Conservation (phyloP, 768 basidiomycete genomes). For the Chiua virens region DNA sequence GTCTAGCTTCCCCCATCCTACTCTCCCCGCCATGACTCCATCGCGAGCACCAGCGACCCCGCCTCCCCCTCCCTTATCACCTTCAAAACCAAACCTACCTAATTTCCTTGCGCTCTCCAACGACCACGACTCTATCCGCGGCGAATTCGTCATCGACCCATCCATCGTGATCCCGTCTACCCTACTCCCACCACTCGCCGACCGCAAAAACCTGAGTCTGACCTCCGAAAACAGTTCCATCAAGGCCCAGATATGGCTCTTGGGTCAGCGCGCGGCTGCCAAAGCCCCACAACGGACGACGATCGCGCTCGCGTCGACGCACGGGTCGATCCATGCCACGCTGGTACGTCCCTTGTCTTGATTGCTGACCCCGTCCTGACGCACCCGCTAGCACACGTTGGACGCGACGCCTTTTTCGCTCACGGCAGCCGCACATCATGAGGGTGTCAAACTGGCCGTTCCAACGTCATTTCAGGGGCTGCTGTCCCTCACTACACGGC, state of each 20-base stretch:
- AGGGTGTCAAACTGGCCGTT: slow-evolving; percentile 12
- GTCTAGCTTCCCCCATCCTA: slow-evolving; percentile 28
- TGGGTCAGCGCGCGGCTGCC: slow-evolving; percentile 14
- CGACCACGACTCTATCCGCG: slow-evolving; percentile 7
- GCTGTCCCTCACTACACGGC: slow-evolving; percentile 14
- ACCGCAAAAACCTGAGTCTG: slow-evolving; percentile 41
- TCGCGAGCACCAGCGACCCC: not conserved
- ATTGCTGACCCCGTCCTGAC: not conserved
- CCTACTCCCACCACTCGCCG: slow-evolving; percentile 39
- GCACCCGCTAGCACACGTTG: slow-evolving; percentile 12
- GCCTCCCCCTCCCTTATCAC: not conserved
- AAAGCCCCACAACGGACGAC: slow-evolving; percentile 13
- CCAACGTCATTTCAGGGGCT: slow-evolving; percentile 25
- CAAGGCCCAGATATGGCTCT: slow-evolving; percentile 40
- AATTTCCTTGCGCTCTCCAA: slow-evolving; percentile 21
- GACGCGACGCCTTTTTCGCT: slow-evolving; percentile 18
- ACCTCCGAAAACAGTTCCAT: slow-evolving; percentile 36
- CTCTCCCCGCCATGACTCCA: not conserved
- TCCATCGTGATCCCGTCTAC: slow-evolving; percentile 37
- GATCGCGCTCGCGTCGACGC: slow-evolving; percentile 16
- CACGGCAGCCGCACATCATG: slow-evolving; percentile 7
- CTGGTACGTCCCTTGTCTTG: slow-evolving; percentile 16
- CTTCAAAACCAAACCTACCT: slow-evolving; percentile 29
- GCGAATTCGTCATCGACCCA: slow-evolving; percentile 46
- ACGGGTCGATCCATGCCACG: slow-evolving; percentile 15